Evolutionary conservation across 352 stramenopile species (phyloP).

Genomic region (Phytophthora litchii): DNA sequence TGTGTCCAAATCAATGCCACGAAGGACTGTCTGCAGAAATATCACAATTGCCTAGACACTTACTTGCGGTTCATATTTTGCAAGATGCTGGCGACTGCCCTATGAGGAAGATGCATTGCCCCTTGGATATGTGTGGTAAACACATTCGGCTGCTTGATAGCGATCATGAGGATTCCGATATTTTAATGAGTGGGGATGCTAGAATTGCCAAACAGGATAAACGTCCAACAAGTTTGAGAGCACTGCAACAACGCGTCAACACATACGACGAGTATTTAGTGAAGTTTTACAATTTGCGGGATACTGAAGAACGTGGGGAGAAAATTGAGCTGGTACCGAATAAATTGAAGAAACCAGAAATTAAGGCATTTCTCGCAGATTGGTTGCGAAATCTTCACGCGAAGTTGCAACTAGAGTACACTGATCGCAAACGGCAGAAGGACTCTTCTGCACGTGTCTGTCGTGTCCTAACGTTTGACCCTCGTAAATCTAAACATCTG

Average conservation of each 20-base stretch:
- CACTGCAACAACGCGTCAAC: conserved; percentile 17
- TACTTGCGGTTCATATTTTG: conserved; percentile 50
- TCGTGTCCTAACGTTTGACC: conserved; percentile 53
- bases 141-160: conserved; percentile 55
- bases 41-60: conserved; percentile 33
- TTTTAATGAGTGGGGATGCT: conserved; percentile 32
- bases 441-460: conserved; percentile 18
- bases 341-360: conserved; percentile 2
- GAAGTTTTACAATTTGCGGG: not conserved
- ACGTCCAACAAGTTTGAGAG: conserved; percentile 14
- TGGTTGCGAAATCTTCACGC: conserved; percentile 25
- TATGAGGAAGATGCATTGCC: conserved; percentile 45
- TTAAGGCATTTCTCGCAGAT: conserved; percentile 10
- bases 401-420: conserved; percentile 8
- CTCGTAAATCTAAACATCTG: conserved; percentile 39
- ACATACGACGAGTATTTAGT: conserved; percentile 16
- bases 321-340: not conserved
- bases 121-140: conserved; percentile 72
- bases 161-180: not conserved
- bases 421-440: conserved; percentile 17
- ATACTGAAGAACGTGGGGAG: not conserved
- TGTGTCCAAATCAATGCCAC: conserved; percentile 43
- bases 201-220: not conserved
- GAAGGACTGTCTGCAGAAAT: not conserved
- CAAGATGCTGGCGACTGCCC: conserved; percentile 56